Percentiles rank a stretch among this genome's conserved stretches.
phyloP scores from a whole-genome alignment of 2,329 filamentous ascomycete species.

The Phaeosphaeriaceae sp. region DNA sequence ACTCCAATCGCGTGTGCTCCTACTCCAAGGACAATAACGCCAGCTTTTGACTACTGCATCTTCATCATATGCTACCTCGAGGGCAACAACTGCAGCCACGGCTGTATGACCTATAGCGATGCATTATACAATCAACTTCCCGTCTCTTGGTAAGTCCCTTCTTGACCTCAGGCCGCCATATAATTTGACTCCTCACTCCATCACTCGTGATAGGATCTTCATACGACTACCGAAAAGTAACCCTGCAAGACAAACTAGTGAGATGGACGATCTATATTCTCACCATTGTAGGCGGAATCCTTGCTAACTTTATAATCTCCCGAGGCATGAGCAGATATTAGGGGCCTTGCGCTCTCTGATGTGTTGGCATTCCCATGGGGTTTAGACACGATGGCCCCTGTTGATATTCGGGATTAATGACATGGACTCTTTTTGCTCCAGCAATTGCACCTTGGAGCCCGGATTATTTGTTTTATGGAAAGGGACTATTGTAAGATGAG shows the following conservation, averaged over 20 bases:
- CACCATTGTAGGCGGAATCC: neutral
- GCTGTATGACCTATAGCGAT: neutral
- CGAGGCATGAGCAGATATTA: constrained; percentile 1
- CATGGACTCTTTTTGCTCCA: neutral
- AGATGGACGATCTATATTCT: neutral
- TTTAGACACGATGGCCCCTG: constrained; percentile 8
- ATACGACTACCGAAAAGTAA: constrained; percentile 3
- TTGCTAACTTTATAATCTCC: neutral
- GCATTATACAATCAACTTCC: too few species aligned
- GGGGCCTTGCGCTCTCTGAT: constrained; percentile 9
- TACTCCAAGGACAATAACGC: neutral
- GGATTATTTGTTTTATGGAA: constrained; percentile 1
- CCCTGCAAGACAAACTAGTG: neutral
- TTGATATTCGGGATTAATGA: constrained; percentile 14
- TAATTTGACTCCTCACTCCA: neutral
- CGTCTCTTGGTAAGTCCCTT: too few species aligned
- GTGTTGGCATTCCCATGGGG: constrained; percentile 8
- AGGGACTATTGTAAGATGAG: constrained; percentile 7
- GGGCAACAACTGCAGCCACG: neutral
- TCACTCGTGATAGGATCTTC: constrained; percentile 6
- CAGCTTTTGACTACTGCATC: neutral
- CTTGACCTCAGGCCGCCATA: too few species aligned
- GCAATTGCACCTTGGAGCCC: constrained; percentile 8
- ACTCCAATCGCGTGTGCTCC: neutral
- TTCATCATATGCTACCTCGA: neutral